These are phyloP conservation scores for Suhomyces atakaporum DNA, from an alignment of 1,139 yeast genomes.

Conservation along the genomic window DNA sequence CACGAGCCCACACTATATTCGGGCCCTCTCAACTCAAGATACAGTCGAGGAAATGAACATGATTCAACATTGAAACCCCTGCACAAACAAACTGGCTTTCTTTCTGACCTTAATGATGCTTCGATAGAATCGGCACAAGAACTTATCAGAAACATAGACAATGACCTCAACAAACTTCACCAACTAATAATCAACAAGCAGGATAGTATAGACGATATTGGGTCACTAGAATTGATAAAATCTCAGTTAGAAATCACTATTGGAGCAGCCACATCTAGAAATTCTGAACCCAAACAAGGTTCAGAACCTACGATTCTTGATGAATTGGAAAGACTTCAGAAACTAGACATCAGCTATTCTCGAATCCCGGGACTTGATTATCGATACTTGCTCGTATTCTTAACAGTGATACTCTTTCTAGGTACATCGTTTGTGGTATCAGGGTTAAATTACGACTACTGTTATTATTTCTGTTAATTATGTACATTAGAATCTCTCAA, in stretches of 20 bases:
- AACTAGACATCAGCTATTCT: too few relatives aligned
- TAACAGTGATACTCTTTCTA: conserved; percentile 16
- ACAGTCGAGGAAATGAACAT: too few relatives aligned
- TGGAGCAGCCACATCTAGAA: conserved; percentile 3
- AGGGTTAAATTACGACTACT: conserved; percentile 37
- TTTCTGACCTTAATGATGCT: too few relatives aligned
- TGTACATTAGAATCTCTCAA: conserved; percentile 13
- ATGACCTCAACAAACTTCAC: conserved; percentile 4
- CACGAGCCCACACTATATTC: not conserved
- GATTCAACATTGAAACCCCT: too few relatives aligned
- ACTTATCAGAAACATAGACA: conserved; percentile 4
- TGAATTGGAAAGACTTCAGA: conserved; percentile 13
- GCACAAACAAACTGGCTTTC: too few relatives aligned
- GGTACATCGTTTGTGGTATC: conserved; percentile 31
- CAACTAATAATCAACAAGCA: conserved; percentile 1
- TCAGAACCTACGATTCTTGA: conserved; percentile 8
- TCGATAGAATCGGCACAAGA: conserved; percentile 7
- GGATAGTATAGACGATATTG: conserved; percentile 2
- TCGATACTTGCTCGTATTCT: conserved; percentile 1
- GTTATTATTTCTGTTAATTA: conserved; percentile 38
- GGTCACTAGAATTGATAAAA: conserved; percentile 10
- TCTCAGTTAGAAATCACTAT: conserved; percentile 11
- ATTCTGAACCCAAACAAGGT: not conserved
- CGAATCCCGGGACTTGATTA: conserved; percentile 5
- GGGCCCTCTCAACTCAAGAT: too few relatives aligned